Base-by-base conservation (phyloP, 768 basidiomycete genomes). In the Hygrophorus russula region DNA sequence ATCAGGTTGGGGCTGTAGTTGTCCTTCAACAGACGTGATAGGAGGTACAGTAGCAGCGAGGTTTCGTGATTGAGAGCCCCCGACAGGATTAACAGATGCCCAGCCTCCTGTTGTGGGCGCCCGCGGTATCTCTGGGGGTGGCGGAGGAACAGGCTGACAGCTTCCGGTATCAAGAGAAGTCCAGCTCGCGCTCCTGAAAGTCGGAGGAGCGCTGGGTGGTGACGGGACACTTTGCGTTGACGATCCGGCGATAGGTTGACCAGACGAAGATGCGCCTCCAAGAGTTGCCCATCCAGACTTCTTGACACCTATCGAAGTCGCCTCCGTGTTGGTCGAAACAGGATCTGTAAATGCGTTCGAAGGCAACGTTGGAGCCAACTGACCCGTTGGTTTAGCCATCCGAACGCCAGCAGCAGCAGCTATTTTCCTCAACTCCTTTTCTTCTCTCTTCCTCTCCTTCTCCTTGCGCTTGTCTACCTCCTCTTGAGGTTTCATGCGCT, bases 361-460 rank as follows among this genome's bases (percentile, higher is more conserved):
- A 32, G 54, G 41, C 14, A 58, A 36, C 38, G 40, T 36, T 17
- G 59, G 45, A 27, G 49, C n/a, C 2, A 18, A 14, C n/a, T 41
- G 48, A 35, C 45, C 38, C 5, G 48, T 7, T n/a, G 67, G 58
- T 54, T 73, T 76, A 7, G 69, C 51, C 62, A 89, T 76, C 59
- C 72, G 84, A 56, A 91, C 76, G 3, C 88, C 88, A 31, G 74
- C 78, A 0, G 88, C 88, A 40, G 78, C 82, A 5, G 88, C 88
- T 24, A 89, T 76, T 59, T 88, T 88, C 45, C 84, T 68, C 18
- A 90, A 67, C 53, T 89, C 85, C 58, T 82, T 88, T 58, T 89
- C 86, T 59, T 91, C 87, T 31, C 86, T 71, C 57, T 79, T 85
- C 4, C 82, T 73, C 56, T 91, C 87, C 60, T 90, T 89, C 63